Evolutionary conservation across 192 early-diverging fungal species (phyloP).

Genomic region (Entophlyctis luteolus): DNA sequence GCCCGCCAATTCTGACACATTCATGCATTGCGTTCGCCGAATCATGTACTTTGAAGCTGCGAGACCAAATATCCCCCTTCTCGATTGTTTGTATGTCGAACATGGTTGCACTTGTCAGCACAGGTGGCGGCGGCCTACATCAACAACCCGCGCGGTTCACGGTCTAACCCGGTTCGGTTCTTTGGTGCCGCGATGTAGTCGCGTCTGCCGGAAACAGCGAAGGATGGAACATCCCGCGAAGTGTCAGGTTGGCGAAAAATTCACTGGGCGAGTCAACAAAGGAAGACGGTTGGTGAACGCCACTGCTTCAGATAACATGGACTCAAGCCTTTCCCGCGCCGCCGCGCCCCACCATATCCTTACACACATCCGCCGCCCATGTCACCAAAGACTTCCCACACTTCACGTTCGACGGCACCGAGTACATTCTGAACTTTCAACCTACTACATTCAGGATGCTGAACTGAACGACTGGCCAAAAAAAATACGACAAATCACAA

Average conservation of each 20-base stretch:
- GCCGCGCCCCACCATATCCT: conserved; percentile 43
- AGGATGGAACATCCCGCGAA: conserved; percentile 28
- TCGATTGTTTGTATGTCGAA: conserved; percentile 78
- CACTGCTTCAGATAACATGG: conserved; percentile 73
- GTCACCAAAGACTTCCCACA: conserved; percentile 45
- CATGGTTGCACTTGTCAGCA: conserved; percentile 91
- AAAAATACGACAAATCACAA: no score
- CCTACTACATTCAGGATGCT: no score
- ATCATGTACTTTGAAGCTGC: no score
- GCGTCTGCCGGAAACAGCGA: conserved; percentile 89
- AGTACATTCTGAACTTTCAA: conserved; percentile 77
- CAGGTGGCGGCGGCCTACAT: conserved; percentile 69
- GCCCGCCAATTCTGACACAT: no score
- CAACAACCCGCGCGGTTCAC: conserved; percentile 45
- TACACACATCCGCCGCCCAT: conserved; percentile 60
- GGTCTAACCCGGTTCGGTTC: conserved; percentile 30
- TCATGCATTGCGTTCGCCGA: no score
- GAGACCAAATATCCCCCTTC: background rate
- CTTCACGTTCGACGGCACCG: conserved; percentile 57
- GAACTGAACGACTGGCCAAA: no score
- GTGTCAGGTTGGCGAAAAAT: background rate
- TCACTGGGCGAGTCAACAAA: conserved; percentile 57
- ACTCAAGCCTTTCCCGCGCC: conserved; percentile 64
- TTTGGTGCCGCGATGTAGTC: conserved; percentile 91
- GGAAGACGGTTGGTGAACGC: conserved; percentile 86